phyloP scores from a whole-genome alignment of 2,329 filamentous ascomycete species.

The Ceratocystis harringtonii region DNA sequence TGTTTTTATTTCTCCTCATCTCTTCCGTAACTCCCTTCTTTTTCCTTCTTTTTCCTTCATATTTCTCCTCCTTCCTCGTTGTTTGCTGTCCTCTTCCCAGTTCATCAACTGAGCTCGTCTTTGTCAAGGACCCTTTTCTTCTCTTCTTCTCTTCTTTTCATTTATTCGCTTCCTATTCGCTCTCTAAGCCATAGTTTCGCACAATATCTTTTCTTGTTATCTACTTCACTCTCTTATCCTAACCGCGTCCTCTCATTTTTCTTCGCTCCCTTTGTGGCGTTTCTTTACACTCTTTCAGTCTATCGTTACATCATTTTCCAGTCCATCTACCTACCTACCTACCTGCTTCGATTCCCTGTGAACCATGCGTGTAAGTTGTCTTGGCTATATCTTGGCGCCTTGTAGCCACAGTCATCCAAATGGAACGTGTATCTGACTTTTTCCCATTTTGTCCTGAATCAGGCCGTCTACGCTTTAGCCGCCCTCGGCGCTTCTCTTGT shows the following conservation, averaged over 20 bases:
- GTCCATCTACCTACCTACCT: background rate
- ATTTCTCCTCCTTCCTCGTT: constrained; percentile 6
- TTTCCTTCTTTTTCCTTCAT: background rate
- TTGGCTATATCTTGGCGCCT: background rate
- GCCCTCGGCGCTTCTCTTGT: constrained; percentile 39
- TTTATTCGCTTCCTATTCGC: constrained; percentile 18
- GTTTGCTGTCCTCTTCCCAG: constrained; percentile 3
- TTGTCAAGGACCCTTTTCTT: constrained; percentile 7
- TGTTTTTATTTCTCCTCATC: background rate
- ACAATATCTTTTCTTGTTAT: background rate
- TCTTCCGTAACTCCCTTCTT: background rate
- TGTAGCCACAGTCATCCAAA: background rate
- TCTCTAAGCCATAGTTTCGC: constrained; percentile 15
- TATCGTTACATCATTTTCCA: background rate
- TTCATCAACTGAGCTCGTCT: constrained; percentile 1
- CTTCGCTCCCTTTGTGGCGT: background rate
- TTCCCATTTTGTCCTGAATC: too few species aligned
- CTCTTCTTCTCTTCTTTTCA: constrained; percentile 10
- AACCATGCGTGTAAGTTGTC: constrained; percentile 16
- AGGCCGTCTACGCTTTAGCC: constrained; percentile 26
- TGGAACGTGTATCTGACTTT: constrained; percentile 1
- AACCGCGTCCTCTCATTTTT: background rate
- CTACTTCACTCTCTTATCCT: constrained; percentile 4
- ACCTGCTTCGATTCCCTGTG: background rate
- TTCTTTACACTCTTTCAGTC: background rate